Evolutionary conservation across 2,329 filamentous ascomycete species (phyloP).

Genomic region (Penicillium occitanis): DNA sequence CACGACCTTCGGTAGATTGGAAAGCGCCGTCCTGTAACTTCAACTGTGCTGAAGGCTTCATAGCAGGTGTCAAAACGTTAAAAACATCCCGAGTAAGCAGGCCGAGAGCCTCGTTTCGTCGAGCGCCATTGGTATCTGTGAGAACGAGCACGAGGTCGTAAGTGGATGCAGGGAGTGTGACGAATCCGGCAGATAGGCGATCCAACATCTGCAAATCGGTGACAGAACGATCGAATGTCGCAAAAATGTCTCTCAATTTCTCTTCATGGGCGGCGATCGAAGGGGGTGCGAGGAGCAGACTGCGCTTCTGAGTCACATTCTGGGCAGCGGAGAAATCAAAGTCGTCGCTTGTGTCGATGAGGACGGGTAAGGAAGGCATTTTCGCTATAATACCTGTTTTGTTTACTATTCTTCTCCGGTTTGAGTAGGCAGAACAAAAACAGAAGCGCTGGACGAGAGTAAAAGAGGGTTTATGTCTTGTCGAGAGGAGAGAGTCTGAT

Average conservation of each 20-base stretch:
- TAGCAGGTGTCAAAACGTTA: conserved; percentile 16
- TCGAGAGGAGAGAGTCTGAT: not conserved
- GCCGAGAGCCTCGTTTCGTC: conserved; percentile 14
- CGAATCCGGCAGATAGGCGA: conserved; percentile 77
- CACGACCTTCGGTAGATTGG: conserved; percentile 49
- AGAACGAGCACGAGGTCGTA: conserved; percentile 87
- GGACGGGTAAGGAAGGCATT: conserved; percentile 48
- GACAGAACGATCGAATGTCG: conserved; percentile 68
- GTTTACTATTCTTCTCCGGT: not conserved
- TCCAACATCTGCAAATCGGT: conserved; percentile 98
- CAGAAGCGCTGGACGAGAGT: not conserved
- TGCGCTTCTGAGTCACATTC: conserved; percentile 48
- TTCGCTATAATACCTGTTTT: not conserved
- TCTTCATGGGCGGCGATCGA: conserved; percentile 84
- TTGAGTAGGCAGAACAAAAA: not conserved
- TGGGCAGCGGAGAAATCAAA: conserved; percentile 44
- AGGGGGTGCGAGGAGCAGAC: conserved; percentile 83
- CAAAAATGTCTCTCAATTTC: conserved; percentile 68
- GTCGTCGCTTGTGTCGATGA: conserved; percentile 58
- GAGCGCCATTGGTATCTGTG: conserved; percentile 54
- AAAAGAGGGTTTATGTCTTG: not conserved
- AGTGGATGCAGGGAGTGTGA: conserved; percentile 69
- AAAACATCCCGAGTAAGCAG: conserved; percentile 17
- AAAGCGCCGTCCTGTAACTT: conserved; percentile 66
- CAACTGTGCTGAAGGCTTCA: conserved; percentile 22